Evolutionary conservation across 2,329 filamentous ascomycete genomes (phyloP).

Genomic region (Colletotrichum lupini): DNA sequence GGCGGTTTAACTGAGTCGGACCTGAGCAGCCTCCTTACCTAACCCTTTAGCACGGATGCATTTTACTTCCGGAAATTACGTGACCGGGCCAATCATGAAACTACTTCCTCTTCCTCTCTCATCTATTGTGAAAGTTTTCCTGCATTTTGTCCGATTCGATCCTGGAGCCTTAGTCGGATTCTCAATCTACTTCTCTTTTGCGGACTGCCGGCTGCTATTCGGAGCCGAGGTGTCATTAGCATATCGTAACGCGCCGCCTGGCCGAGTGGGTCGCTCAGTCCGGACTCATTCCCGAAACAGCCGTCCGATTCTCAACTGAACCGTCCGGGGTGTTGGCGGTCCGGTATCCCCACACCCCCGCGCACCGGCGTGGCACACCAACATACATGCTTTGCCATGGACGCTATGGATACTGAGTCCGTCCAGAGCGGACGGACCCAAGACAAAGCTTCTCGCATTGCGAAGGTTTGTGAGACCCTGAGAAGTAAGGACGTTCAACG

Average conservation of each 20-base stretch:
- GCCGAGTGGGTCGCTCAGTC: conserved; percentile 16
- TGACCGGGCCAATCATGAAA: conserved; percentile 33
- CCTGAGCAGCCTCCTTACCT: conserved; percentile 10
- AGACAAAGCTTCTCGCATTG: conserved; percentile 19
- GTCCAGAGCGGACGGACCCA: not conserved
- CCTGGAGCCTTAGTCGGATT: not conserved
- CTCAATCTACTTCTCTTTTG: not conserved
- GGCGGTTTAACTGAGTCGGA: not conserved
- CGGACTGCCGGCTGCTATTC: conserved; percentile 11
- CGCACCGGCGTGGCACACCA: not conserved
- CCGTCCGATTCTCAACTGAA: not conserved
- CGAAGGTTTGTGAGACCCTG: conserved; percentile 4
- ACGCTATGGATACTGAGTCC: conserved; percentile 20
- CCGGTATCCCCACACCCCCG: not conserved
- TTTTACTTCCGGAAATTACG: conserved; percentile 26
- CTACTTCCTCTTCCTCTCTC: conserved; percentile 2
- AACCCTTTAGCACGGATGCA: conserved; percentile 22
- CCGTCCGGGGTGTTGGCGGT: not conserved
- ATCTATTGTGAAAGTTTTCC: not conserved
- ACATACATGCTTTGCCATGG: not conserved
- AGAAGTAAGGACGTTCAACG: not conserved
- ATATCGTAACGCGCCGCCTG: not conserved
- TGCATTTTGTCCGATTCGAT: not conserved
- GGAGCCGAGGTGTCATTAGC: conserved; percentile 2
- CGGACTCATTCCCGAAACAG: conserved; percentile 11